These are phyloP conservation scores for Cornus kousa DNA, from an alignment of 148 eudicot species.

Conservation along the genomic window DNA sequence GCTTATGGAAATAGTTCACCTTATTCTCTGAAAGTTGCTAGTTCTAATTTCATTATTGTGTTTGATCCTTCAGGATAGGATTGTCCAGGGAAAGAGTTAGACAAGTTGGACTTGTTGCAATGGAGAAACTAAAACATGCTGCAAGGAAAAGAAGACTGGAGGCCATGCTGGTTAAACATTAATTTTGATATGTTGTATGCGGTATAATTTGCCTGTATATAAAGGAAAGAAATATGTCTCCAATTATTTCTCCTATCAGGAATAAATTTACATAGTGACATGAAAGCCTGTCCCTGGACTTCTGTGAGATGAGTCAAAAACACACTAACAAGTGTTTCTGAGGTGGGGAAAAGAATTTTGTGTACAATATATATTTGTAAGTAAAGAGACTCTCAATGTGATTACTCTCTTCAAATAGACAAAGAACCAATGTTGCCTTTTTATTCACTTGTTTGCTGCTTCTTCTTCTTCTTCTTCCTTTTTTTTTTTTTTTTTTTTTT, in stretches of 20 bases:
- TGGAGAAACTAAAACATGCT: slow-evolving; percentile 85
- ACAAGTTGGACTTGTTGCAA: slow-evolving; percentile 84
- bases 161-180: slow-evolving; percentile 63
- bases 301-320: not conserved
- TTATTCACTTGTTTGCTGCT: not conserved
- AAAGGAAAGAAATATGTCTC: slow-evolving; percentile 12
- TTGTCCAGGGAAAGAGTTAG: slow-evolving; percentile 91
- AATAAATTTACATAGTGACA: not conserved
- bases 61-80: slow-evolving; percentile 63
- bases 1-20: not conserved
- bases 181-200: slow-evolving; percentile 18
- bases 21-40: not conserved
- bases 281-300: slow-evolving; percentile 3
- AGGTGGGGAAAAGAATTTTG: not conserved
- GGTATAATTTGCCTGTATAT: slow-evolving; percentile 24
- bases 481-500: too few species aligned
- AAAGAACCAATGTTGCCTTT: too few species aligned
- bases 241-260: slow-evolving; percentile 6
- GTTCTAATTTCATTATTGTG: not conserved
- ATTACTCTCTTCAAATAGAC: not conserved
- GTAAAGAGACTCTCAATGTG: not conserved
- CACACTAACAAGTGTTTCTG: not conserved
- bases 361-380: slow-evolving; percentile 2
- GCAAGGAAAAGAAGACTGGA: slow-evolving; percentile 78
- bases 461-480: too few species aligned